Conservation (phyloP, 805 yeast species). For the Pichia californica region DNA sequence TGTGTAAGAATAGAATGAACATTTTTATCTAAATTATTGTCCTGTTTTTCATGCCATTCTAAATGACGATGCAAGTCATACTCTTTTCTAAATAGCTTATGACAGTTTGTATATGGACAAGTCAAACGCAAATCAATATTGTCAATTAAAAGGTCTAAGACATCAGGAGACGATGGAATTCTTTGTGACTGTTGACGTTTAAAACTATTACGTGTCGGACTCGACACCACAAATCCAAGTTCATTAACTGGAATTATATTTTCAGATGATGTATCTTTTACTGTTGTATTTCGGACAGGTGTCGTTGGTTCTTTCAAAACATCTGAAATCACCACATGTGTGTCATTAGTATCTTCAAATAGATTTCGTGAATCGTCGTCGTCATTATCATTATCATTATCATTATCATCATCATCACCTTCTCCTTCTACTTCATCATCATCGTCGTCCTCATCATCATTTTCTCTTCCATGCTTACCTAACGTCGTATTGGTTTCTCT, state of each 20-base stretch:
- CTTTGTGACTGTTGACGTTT: constrained; percentile 35
- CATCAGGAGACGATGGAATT: constrained; percentile 24
- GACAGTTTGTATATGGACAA: constrained; percentile 48
- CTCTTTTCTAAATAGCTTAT: constrained; percentile 44
- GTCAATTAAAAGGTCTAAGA: constrained; percentile 29
- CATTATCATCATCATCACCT: background rate
- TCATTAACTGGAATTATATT: no score
- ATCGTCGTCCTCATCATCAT: background rate
- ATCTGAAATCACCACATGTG: no score
- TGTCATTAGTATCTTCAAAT: no score
- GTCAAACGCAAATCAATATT: constrained; percentile 32
- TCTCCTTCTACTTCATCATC: background rate
- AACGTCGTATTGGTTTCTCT: constrained; percentile 1
- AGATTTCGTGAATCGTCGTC: no score
- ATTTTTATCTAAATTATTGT: constrained; percentile 13
- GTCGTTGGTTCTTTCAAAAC: no score
- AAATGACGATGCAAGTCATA: constrained; percentile 46
- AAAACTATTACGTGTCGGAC: constrained; percentile 27
- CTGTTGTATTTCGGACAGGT: no score
- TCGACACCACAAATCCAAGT: constrained; percentile 9
- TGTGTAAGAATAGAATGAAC: constrained; percentile 6
- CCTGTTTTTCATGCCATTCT: constrained; percentile 40
- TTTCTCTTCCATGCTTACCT: background rate
- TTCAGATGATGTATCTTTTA: no score
- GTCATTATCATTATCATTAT: background rate